These are phyloP conservation scores for Linum tenue DNA, from an alignment of 345 rosid species.

Conservation along the genomic window DNA sequence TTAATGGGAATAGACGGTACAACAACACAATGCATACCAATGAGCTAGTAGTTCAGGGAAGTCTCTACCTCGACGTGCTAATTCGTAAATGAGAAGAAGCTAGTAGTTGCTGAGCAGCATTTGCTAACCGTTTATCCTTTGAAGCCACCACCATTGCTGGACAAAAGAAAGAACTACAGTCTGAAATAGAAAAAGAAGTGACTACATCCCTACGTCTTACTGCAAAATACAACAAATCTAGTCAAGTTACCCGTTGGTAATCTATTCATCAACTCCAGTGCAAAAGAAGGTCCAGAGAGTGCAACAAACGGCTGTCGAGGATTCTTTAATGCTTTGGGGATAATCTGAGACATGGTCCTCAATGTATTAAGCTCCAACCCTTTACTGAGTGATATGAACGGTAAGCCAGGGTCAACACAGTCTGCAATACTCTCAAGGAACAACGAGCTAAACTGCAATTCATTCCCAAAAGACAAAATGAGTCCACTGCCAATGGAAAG, in stretches of 20 bases:
- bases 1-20: background rate
- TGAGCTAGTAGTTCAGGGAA: constrained; percentile 5
- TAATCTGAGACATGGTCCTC: constrained; percentile 93
- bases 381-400: constrained; percentile 89
- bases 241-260: constrained; percentile 62
- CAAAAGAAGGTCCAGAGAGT: constrained; percentile 87
- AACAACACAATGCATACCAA: background rate
- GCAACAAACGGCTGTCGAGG: constrained; percentile 85
- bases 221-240: background rate
- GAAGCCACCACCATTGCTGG: constrained; percentile 96
- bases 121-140: constrained; percentile 69
- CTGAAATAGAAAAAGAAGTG: constrained; percentile 8
- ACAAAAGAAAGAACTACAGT: constrained; percentile 7
- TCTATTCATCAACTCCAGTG: constrained; percentile 75
- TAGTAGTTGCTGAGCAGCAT: constrained; percentile 74
- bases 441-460: constrained; percentile 69
- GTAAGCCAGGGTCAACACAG: constrained; percentile 73
- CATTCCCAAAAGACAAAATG: background rate
- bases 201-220: too few relatives aligned
- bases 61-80: constrained; percentile 69
- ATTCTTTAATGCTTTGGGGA: constrained; percentile 58
- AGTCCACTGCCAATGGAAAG: background rate
- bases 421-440: constrained; percentile 71
- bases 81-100: constrained; percentile 76
- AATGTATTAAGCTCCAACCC: constrained; percentile 82